Percentiles rank a stretch among this genome's conserved stretches.
Conservation (phyloP, 129 eudicot genomes). For the Pittosporum tobira region DNA sequence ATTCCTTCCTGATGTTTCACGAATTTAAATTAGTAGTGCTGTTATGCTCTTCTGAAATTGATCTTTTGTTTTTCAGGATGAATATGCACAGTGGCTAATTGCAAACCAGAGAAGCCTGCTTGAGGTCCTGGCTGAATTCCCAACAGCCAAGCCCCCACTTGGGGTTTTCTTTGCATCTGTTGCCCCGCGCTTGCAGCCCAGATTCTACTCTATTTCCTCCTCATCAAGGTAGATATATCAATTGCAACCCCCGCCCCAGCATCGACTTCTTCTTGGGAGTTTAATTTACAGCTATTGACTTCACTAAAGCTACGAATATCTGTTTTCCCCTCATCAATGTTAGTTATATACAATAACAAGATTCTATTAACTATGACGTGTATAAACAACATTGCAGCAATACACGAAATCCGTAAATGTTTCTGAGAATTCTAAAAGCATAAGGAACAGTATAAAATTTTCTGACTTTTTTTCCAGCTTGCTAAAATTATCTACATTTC, state of each 20-base stretch:
- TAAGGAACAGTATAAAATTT: too few relatives aligned
- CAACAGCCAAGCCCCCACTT: conserved; percentile 78
- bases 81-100: conserved; percentile 77
- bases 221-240: conserved; percentile 51
- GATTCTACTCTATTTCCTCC: conserved; percentile 86
- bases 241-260: not conserved
- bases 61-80: conserved; percentile 44
- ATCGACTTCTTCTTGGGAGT: not conserved
- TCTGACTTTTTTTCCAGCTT: too few relatives aligned
- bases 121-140: conserved; percentile 79
- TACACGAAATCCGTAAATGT: too few relatives aligned
- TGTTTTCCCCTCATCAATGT: not conserved
- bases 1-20: not conserved
- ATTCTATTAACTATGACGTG: too few relatives aligned
- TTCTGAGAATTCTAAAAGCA: too few relatives aligned
- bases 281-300: not conserved
- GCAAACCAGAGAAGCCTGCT: conserved; percentile 79
- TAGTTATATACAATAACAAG: too few relatives aligned
- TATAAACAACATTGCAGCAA: too few relatives aligned
- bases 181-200: too few relatives aligned
- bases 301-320: not conserved
- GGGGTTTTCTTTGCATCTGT: conserved; percentile 93
- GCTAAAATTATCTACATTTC: too few relatives aligned
- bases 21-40: not conserved
- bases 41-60: not conserved